A percentile compares a stretch with the other conserved stretches of the same genome.
Evolutionary conservation across 2,329 filamentous ascomycete genomes (phyloP).

Genomic region (Alternaria panax): DNA sequence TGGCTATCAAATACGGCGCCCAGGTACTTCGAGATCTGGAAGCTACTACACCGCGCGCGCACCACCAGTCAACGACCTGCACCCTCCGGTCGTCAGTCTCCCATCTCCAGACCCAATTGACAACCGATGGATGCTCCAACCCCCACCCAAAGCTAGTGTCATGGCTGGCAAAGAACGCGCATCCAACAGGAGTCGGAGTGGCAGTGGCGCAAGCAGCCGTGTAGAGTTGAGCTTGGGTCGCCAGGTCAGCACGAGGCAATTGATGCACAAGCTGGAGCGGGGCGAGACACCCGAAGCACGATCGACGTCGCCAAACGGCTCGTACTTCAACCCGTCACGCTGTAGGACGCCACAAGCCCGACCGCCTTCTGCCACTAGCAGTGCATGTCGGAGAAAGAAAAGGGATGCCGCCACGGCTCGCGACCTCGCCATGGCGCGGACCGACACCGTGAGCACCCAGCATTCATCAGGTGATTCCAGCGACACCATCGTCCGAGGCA

Average conservation of each 20-base stretch:
- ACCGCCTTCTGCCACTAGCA: slow-evolving; percentile 41
- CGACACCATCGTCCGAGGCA: slow-evolving; percentile 31
- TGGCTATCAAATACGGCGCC: slow-evolving; percentile 30
- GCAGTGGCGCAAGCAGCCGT: slow-evolving; percentile 52
- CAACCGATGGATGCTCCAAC: slow-evolving; percentile 90
- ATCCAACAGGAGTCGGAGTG: slow-evolving; percentile 65
- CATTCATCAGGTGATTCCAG: slow-evolving; percentile 34
- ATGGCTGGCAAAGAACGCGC: slow-evolving; percentile 87
- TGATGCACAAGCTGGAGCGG: slow-evolving; percentile 47
- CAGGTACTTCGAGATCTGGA: slow-evolving; percentile 41
- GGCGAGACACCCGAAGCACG: slow-evolving; percentile 47
- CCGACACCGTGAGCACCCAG: slow-evolving; percentile 29
- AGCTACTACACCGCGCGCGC: slow-evolving; percentile 54
- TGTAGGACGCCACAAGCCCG: slow-evolving; percentile 38
- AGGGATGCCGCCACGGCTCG: slow-evolving; percentile 36
- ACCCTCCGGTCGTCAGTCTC: slow-evolving; percentile 83
- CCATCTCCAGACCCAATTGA: slow-evolving; percentile 73
- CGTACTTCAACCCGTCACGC: slow-evolving; percentile 39
- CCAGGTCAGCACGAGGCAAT: slow-evolving; percentile 49
- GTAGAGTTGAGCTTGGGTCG: slow-evolving; percentile 48
- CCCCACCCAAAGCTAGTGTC: slow-evolving; percentile 84
- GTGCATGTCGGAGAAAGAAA: slow-evolving; percentile 38
- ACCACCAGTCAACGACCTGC: slow-evolving; percentile 83
- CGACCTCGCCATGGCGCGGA: slow-evolving; percentile 27
- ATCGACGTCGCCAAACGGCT: slow-evolving; percentile 47